Conservation (phyloP, 164 flowering plant genomes). For the Sedum album region DNA sequence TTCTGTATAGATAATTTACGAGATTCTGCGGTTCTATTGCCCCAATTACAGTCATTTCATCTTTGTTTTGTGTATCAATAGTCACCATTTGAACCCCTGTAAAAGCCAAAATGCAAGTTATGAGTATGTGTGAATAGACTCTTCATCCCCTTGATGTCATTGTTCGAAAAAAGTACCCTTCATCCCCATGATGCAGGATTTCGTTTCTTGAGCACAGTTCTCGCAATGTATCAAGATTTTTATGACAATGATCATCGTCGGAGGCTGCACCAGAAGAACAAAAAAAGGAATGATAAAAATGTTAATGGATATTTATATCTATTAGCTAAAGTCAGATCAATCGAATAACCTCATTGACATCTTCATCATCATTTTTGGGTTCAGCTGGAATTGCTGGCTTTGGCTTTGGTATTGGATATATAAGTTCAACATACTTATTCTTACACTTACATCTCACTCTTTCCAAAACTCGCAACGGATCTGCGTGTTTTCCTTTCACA, state of each 20-base stretch:
- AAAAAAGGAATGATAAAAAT: background rate
- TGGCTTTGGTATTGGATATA: conserved; percentile 28
- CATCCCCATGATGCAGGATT: conserved; percentile 24
- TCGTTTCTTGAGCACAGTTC: conserved; percentile 35
- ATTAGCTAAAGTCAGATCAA: background rate
- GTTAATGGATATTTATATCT: no score
- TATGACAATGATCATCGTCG: conserved; percentile 21
- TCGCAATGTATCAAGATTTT: conserved; percentile 39
- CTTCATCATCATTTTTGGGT: background rate
- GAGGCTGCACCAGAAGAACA: conserved; percentile 21
- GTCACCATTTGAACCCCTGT: conserved; percentile 31
- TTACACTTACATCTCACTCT: background rate
- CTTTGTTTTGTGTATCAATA: conserved; percentile 19
- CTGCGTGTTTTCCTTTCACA: background rate
- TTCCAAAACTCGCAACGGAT: background rate
- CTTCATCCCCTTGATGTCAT: no score
- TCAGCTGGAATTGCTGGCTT: conserved; percentile 1
- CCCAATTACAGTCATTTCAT: conserved; percentile 29
- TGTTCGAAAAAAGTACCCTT: no score
- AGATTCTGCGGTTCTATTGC: conserved; percentile 27
- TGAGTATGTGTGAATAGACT: no score
- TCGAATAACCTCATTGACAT: background rate
- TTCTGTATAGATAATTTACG: conserved; percentile 14
- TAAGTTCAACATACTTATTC: conserved; percentile 15
- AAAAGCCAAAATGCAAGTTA: background rate